Evolutionary conservation across 148 eudicot genomes (phyloP).

Genomic region (Talinum fruticosum): DNA sequence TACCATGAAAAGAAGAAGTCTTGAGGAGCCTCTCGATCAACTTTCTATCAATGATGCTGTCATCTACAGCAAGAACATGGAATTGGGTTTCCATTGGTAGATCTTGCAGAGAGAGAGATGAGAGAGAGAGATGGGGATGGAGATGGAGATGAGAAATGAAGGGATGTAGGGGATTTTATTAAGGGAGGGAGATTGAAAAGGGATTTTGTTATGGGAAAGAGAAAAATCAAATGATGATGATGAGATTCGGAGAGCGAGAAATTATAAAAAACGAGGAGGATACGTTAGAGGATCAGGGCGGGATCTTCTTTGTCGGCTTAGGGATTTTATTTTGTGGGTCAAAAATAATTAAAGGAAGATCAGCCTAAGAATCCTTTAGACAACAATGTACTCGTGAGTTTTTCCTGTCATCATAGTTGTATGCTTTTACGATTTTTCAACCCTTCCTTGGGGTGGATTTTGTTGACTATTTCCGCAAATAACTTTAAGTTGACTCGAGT

Average conservation of each 20-base stretch:
- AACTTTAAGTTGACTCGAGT: background rate
- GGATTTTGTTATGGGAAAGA: no score
- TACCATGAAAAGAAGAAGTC: slow-evolving; percentile 37
- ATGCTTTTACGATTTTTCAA: no score
- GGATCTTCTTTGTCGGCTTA: background rate
- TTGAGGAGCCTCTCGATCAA: slow-evolving; percentile 33
- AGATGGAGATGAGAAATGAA: no score
- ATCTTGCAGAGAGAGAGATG: no score
- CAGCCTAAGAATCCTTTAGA: background rate
- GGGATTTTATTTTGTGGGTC: background rate
- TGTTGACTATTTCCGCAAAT: background rate
- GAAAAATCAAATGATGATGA: no score
- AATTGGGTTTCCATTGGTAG: slow-evolving; percentile 29
- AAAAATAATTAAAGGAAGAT: background rate
- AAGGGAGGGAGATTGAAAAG: no score
- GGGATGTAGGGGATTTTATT: no score
- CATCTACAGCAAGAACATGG: slow-evolving; percentile 40
- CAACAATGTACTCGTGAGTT: background rate
- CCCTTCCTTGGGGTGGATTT: background rate
- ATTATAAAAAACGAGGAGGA: no score
- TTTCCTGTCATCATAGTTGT: no score
- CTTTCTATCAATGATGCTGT: slow-evolving; percentile 33
- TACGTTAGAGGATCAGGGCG: background rate
- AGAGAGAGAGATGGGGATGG: no score
- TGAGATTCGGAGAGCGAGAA: no score